Percentiles rank a stretch among this genome's conserved stretches.
Evolutionary conservation across 768 basidiomycete genomes (phyloP).

Genomic region (Collybia nuda): DNA sequence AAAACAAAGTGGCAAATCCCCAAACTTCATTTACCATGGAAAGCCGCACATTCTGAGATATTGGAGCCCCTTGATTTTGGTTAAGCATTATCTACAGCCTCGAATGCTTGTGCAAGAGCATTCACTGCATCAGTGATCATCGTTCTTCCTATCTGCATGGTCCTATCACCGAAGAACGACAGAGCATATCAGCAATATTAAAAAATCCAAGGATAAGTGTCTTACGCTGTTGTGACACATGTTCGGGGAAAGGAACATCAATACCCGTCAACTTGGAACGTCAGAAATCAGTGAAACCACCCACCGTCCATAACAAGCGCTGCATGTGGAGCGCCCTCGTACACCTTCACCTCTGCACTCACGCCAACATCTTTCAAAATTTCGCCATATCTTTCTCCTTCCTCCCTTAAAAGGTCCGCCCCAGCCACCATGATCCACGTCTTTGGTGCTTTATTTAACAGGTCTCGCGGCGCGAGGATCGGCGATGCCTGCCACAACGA

Average conservation of each 20-base stretch:
- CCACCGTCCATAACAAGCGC: slow-evolving; percentile 75
- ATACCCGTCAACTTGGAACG: background rate
- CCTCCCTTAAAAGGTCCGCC: slow-evolving; percentile 64
- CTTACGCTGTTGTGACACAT: background rate
- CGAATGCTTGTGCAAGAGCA: slow-evolving; percentile 6
- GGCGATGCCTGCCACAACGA: slow-evolving; percentile 68
- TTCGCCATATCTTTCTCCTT: slow-evolving; percentile 63
- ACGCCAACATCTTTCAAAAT: slow-evolving; percentile 54
- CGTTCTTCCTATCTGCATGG: slow-evolving; percentile 5
- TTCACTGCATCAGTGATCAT: slow-evolving; percentile 10
- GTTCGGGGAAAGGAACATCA: background rate
- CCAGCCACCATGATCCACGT: slow-evolving; percentile 59
- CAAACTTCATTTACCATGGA: no score
- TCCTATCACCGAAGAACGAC: background rate
- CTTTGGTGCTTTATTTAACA: slow-evolving; percentile 47
- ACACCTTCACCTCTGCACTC: slow-evolving; percentile 51
- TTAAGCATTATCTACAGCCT: no score
- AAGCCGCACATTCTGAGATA: no score
- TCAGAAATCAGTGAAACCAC: slow-evolving; percentile 17
- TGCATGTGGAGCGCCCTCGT: slow-evolving; percentile 67
- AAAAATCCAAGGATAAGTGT: background rate
- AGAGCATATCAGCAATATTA: background rate
- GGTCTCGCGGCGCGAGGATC: slow-evolving; percentile 55
- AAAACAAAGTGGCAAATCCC: no score
- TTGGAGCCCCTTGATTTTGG: no score